phyloP scores from a whole-genome alignment of 371 early-diverging fungal species.

The Actinomucor elegans region DNA sequence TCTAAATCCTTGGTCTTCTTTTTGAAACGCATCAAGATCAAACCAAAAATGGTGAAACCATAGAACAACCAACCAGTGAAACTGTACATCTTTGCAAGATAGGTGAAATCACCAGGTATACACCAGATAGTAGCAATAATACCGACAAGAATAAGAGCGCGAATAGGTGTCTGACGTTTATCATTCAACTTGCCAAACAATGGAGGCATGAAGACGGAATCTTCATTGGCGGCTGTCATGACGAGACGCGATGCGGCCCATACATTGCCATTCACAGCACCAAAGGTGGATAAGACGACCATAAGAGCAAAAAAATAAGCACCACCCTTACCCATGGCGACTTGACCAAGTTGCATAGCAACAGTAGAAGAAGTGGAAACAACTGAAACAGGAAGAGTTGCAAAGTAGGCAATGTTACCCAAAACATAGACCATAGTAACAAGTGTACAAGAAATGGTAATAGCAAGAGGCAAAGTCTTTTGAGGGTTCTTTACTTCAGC shows the following conservation, averaged over 20 bases:
- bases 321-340: constrained; percentile 50
- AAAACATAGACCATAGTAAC: constrained; percentile 57
- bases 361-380: constrained; percentile 34
- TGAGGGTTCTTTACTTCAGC: constrained; percentile 61
- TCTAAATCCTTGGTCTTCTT: constrained; percentile 25
- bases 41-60: constrained; percentile 35
- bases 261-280: constrained; percentile 47
- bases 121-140: constrained; percentile 44
- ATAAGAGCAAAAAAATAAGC: constrained; percentile 54
- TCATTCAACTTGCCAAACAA: constrained; percentile 39
- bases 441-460: constrained; percentile 46
- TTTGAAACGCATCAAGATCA: constrained; percentile 37
- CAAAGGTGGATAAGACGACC: constrained; percentile 51
- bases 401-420: constrained; percentile 61
- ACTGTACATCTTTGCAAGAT: constrained; percentile 60
- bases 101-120: constrained; percentile 50
- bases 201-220: constrained; percentile 45
- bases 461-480: constrained; percentile 54
- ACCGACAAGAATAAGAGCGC: constrained; percentile 39
- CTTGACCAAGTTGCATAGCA: constrained; percentile 49
- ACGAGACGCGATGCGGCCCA: constrained; percentile 46
- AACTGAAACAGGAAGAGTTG: constrained; percentile 42
- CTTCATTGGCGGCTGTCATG: constrained; percentile 43
- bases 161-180: constrained; percentile 42
- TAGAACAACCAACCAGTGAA: constrained; percentile 63